Conservation (phyloP, 306 rosid species). For the Pterocarpus macrocarpus region DNA sequence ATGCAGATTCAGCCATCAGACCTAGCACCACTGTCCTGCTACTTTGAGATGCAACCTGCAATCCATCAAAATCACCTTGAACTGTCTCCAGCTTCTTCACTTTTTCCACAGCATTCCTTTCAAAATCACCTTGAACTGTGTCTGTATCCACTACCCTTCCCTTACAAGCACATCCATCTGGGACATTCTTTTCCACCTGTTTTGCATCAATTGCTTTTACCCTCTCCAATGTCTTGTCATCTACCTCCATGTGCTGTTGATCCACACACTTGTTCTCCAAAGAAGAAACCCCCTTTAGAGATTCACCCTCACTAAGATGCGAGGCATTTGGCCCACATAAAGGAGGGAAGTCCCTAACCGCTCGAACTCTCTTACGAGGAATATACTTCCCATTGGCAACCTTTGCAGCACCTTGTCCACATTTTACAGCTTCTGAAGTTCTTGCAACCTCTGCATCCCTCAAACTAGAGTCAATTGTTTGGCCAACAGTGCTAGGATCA, state of each 20-base stretch:
- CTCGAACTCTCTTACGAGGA: background rate
- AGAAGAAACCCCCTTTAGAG: constrained; percentile 2
- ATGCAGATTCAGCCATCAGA: constrained; percentile 62
- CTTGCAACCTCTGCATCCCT: background rate
- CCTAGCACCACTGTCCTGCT: constrained; percentile 50
- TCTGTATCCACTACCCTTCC: constrained; percentile 12
- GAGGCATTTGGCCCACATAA: constrained; percentile 52
- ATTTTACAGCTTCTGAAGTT: background rate
- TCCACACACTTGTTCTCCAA: background rate
- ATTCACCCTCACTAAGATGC: constrained; percentile 26
- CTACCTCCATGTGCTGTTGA: background rate
- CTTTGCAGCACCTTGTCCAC: background rate
- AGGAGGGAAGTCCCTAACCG: background rate
- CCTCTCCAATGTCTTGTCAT: too few species aligned
- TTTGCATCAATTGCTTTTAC: constrained; percentile 2
- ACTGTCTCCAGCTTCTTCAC: background rate
- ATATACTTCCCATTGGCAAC: background rate
- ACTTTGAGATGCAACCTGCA: constrained; percentile 37
- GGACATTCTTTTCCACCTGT: constrained; percentile 43
- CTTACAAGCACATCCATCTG: constrained; percentile 25
- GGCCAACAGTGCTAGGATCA: too few species aligned
- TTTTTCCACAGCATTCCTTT: background rate
- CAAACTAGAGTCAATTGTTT: too few species aligned
- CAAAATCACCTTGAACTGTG: constrained; percentile 1
- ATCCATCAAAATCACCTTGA: constrained; percentile 16